These are phyloP conservation scores for Juglanconis juglandina DNA, from an alignment of 2,329 filamentous ascomycete genomes.

Conservation along the genomic window DNA sequence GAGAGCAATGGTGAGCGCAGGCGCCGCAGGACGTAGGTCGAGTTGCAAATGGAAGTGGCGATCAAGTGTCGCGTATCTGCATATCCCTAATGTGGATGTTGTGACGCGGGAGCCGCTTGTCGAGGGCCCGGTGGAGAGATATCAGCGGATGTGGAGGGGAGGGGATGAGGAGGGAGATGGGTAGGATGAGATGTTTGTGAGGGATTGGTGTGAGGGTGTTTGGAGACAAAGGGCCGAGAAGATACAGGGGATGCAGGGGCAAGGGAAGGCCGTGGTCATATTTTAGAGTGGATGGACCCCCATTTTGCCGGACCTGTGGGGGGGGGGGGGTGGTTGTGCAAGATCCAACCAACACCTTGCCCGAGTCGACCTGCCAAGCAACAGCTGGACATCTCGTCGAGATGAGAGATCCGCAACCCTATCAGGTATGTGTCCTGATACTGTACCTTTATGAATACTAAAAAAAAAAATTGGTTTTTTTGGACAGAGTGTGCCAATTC, in stretches of 20 bases:
- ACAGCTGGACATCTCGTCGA: neutral
- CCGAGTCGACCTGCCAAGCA: too few species aligned
- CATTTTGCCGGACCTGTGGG: neutral
- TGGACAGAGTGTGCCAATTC: too few species aligned
- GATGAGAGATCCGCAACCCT: neutral
- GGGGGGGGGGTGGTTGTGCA: neutral
- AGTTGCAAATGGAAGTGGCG: conserved; percentile 3
- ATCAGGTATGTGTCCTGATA: too few species aligned
- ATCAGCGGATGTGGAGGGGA: neutral
- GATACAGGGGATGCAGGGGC: neutral
- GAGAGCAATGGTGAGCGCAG: neutral
- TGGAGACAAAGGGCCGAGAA: neutral
- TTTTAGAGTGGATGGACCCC: too few species aligned
- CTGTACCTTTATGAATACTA: too few species aligned
- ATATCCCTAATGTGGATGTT: conserved; percentile 7
- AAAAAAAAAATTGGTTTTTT: too few species aligned
- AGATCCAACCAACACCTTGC: neutral
- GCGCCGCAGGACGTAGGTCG: conserved; percentile 2
- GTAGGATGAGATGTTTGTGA: neutral
- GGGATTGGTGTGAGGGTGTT: neutral
- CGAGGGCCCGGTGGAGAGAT: neutral
- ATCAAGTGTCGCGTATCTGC: conserved; percentile 1
- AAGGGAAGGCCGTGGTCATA: too few species aligned
- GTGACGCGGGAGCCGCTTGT: conserved; percentile 1
- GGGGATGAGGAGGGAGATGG: neutral